Conservation (phyloP, 2,329 filamentous ascomycete genomes). For the Geosmithia flava region DNA sequence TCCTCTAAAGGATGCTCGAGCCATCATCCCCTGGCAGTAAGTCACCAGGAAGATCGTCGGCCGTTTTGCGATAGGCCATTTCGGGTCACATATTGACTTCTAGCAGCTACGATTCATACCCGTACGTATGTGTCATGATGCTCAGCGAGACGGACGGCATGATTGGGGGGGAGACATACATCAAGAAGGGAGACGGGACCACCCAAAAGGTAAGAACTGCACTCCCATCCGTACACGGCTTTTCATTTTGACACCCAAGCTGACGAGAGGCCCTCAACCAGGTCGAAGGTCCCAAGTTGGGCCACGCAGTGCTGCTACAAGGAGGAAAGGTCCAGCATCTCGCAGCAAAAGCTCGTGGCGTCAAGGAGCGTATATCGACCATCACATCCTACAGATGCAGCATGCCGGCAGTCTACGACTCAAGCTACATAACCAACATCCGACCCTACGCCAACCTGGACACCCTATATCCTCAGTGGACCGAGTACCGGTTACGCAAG, state of each 20-base stretch:
- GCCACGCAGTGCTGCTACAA: slow-evolving; percentile 29
- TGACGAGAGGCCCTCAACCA: too few relatives aligned
- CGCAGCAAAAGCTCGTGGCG: slow-evolving; percentile 23
- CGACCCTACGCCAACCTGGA: slow-evolving; percentile 8
- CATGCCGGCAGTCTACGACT: slow-evolving; percentile 21
- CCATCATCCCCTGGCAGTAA: background rate
- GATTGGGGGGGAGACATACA: slow-evolving; percentile 25
- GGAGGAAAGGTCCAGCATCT: slow-evolving; percentile 31
- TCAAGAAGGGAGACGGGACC: slow-evolving; percentile 11
- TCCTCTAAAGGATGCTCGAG: too few relatives aligned
- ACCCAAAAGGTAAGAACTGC: slow-evolving; percentile 10
- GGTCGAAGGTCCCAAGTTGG: slow-evolving; percentile 8
- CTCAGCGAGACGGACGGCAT: slow-evolving; percentile 32
- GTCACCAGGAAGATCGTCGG: too few relatives aligned
- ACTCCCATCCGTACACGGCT: too few relatives aligned
- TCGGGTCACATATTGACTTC: too few relatives aligned
- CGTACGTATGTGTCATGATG: slow-evolving; percentile 39
- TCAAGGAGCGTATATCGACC: slow-evolving; percentile 30
- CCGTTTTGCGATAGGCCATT: too few relatives aligned
- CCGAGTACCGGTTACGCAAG: slow-evolving; percentile 9
- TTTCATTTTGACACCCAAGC: too few relatives aligned
- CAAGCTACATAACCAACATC: slow-evolving; percentile 17
- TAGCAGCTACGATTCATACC: slow-evolving; percentile 36
- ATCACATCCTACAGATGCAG: slow-evolving; percentile 31
- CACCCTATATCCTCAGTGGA: slow-evolving; percentile 15